Evolutionary conservation across 2,329 filamentous ascomycete species (phyloP).

Genomic region (Fusarium ambrosium): DNA sequence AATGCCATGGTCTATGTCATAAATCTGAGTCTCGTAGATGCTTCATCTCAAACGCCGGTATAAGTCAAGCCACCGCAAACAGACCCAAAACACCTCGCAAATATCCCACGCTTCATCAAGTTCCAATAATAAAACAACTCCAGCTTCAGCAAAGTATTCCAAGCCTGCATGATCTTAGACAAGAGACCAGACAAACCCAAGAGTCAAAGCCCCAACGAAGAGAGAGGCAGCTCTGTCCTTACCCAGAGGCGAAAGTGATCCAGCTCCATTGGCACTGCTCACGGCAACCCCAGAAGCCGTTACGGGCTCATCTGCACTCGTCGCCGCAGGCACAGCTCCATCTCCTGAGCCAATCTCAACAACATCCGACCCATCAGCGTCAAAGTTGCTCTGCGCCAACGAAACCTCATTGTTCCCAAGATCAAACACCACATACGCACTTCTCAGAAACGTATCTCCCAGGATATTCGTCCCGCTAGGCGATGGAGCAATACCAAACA

Average conservation of each 20-base stretch:
- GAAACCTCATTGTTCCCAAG: conserved; percentile 79
- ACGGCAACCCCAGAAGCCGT: conserved; percentile 58
- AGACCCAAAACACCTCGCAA: background rate
- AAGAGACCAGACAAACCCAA: conserved; percentile 37
- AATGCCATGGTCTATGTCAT: background rate
- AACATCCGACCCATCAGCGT: conserved; percentile 62
- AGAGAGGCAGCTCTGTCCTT: conserved; percentile 6
- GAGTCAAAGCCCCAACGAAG: conserved; percentile 22
- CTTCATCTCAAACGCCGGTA: background rate
- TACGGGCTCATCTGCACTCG: conserved; percentile 62
- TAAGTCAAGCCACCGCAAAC: background rate
- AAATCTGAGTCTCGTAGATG: background rate
- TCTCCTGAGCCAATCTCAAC: conserved; percentile 67
- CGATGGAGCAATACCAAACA: conserved; percentile 76
- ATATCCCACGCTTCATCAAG: background rate
- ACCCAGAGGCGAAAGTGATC: conserved; percentile 15
- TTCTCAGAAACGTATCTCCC: conserved; percentile 81
- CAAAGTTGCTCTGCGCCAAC: conserved; percentile 75
- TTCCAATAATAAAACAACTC: background rate
- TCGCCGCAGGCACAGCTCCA: conserved; percentile 67
- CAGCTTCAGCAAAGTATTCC: background rate
- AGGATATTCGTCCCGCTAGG: conserved; percentile 70
- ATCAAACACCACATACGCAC: conserved; percentile 83
- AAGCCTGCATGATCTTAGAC: background rate
- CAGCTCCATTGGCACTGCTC: conserved; percentile 19